These are phyloP conservation scores for Daedaleopsis nitida DNA, from an alignment of 768 basidiomycete genomes.

Conservation along the genomic window DNA sequence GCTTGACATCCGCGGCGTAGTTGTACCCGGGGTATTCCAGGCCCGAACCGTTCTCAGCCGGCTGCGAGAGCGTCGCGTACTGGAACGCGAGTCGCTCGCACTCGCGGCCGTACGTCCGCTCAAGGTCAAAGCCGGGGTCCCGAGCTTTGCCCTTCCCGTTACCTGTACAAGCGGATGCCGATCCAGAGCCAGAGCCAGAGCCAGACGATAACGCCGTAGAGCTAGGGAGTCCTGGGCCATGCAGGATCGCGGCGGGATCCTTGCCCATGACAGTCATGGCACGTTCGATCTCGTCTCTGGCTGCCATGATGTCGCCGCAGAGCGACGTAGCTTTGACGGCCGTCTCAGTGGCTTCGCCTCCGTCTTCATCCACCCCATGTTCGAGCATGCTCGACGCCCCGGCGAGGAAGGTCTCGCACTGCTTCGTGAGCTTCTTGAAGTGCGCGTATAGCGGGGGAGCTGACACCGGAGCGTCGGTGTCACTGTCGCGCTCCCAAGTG, in stretches of 20 bases:
- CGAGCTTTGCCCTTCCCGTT: constrained; percentile 26
- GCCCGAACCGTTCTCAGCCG: constrained; percentile 22
- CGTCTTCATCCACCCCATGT: constrained; percentile 22
- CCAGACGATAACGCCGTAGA: neutral
- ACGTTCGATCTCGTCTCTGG: constrained; percentile 50
- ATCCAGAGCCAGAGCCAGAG: neutral
- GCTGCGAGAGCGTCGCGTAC: constrained; percentile 38
- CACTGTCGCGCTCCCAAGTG: constrained; percentile 37
- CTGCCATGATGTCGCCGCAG: constrained; percentile 55
- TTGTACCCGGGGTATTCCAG: constrained; percentile 34
- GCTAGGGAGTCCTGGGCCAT: neutral
- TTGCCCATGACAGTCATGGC: constrained; percentile 44
- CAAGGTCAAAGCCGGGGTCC: constrained; percentile 38
- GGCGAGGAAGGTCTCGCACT: constrained; percentile 50
- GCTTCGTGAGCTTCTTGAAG: constrained; percentile 55
- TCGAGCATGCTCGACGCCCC: constrained; percentile 47
- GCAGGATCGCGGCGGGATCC: constrained; percentile 13
- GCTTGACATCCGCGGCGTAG: constrained; percentile 35
- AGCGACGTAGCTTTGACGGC: constrained; percentile 45
- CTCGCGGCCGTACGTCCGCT: constrained; percentile 42
- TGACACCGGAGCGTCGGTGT: constrained; percentile 29
- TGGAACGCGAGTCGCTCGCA: constrained; percentile 53
- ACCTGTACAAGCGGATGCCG: constrained; percentile 8
- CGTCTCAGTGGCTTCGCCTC: constrained; percentile 37
- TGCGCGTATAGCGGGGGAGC: constrained; percentile 47